Percentiles rank a stretch among this genome's conserved stretches.
Evolutionary conservation across 2,329 filamentous ascomycete species (phyloP).

Genomic region (Lasiodiplodia sp.): DNA sequence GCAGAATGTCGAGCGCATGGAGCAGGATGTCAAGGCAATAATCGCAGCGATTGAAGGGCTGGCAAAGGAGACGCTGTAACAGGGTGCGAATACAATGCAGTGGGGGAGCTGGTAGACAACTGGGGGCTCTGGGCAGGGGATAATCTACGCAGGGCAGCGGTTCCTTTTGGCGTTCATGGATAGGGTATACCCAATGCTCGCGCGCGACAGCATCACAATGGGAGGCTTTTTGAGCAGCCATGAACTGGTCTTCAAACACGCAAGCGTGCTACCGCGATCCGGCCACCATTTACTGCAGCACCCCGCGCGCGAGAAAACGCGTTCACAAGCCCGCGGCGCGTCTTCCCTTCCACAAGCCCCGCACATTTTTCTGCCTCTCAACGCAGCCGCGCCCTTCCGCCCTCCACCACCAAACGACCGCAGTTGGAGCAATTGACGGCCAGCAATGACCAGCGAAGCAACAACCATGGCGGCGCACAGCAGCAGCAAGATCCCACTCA

Average conservation of each 20-base stretch:
- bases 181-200: constrained; percentile 23
- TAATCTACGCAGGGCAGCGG: not conserved
- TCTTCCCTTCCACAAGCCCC: constrained; percentile 13
- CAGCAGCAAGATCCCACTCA: constrained; percentile 65
- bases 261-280: not conserved
- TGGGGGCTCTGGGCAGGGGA: not conserved
- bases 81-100: not conserved
- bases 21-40: constrained; percentile 57
- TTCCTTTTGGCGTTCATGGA: constrained; percentile 4
- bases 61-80: constrained; percentile 5
- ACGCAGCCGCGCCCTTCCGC: not conserved
- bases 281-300: constrained; percentile 19
- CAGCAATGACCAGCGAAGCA: constrained; percentile 6
- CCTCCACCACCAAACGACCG: not conserved
- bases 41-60: constrained; percentile 51
- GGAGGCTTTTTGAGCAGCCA: not conserved
- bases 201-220: not conserved
- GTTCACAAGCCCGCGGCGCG: constrained; percentile 10
- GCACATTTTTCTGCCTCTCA: not conserved
- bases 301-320: constrained; percentile 4
- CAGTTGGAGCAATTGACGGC: not conserved
- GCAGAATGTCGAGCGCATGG: constrained; percentile 44
- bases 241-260: not conserved
- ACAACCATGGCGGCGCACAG: not conserved
- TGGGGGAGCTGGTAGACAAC: not conserved